Evolutionary conservation across 352 stramenopile genomes (phyloP).

Genomic region (Peronospora farinosa): DNA sequence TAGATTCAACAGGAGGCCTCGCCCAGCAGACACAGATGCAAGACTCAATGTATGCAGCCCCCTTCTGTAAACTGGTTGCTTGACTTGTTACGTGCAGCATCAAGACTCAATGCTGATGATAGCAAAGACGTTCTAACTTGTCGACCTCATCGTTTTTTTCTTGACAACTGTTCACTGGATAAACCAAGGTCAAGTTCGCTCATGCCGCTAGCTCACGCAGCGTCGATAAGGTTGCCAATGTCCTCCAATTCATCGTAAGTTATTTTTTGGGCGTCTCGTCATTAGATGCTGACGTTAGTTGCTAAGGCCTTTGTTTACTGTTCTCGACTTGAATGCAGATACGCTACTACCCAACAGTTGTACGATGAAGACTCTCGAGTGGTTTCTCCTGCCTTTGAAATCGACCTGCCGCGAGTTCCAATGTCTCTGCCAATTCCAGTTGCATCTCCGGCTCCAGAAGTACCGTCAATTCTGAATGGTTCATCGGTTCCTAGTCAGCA

Average conservation of each 20-base stretch:
- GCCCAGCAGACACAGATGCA: conserved; percentile 7
- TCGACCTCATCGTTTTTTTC: conserved; percentile 2
- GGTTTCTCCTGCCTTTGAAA: background rate
- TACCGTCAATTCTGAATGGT: background rate
- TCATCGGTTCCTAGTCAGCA: background rate
- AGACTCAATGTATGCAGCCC: conserved; percentile 17
- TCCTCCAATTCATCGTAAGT: background rate
- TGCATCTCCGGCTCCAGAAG: background rate
- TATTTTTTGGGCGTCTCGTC: too few species aligned
- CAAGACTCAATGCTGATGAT: background rate
- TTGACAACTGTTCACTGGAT: background rate
- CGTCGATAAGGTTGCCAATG: conserved; percentile 1
- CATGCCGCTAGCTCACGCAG: conserved; percentile 4
- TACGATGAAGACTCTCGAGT: background rate
- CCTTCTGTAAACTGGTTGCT: conserved; percentile 2
- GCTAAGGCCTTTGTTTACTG: too few species aligned
- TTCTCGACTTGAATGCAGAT: background rate
- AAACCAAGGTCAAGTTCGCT: background rate
- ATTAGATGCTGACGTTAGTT: too few species aligned
- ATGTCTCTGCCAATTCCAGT: background rate
- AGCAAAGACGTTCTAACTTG: conserved; percentile 7
- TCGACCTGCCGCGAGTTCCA: too few species aligned
- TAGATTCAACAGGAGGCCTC: conserved; percentile 3
- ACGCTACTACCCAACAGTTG: background rate
- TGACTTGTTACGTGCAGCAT: conserved; percentile 2